Percentiles rank a stretch among this genome's conserved stretches.
These are phyloP conservation scores for Podila verticillata DNA, from an alignment of 192 early-diverging fungal species.

Conservation along the genomic window DNA sequence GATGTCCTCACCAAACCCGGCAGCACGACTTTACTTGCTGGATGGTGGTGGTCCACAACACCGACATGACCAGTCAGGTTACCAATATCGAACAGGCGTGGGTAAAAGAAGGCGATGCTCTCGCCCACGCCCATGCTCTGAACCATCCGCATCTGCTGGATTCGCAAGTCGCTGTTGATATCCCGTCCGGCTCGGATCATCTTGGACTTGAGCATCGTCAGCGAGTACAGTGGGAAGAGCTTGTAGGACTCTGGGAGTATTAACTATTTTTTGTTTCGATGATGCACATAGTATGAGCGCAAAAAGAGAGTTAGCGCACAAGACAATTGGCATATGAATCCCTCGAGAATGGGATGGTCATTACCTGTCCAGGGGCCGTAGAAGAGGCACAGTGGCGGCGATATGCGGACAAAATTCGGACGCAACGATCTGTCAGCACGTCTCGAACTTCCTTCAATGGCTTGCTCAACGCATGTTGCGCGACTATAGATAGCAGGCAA, in stretches of 20 bases:
- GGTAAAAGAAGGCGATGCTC: conserved; percentile 86
- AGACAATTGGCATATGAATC: background rate
- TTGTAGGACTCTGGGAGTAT: conserved; percentile 98
- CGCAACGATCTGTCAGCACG: conserved; percentile 85
- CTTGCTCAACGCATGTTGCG: conserved; percentile 74
- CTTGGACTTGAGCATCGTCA: conserved; percentile 85
- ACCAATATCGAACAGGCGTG: conserved; percentile 79
- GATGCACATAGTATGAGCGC: background rate
- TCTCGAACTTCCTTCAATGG: conserved; percentile 82
- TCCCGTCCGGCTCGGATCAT: conserved; percentile 78
- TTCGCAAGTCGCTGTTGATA: conserved; percentile 83
- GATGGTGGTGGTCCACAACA: background rate
- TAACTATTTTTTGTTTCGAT: conserved; percentile 58
- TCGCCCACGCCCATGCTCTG: conserved; percentile 80
- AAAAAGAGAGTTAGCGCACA: conserved; percentile 2
- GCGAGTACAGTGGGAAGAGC: conserved; percentile 86
- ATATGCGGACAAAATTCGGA: conserved; percentile 90
- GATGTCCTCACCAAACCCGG: conserved; percentile 80
- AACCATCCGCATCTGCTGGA: conserved; percentile 81
- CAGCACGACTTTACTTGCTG: conserved; percentile 68
- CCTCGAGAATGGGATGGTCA: background rate
- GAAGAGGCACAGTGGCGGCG: conserved; percentile 90
- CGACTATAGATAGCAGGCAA: conserved; percentile 56
- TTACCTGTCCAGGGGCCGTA: conserved; percentile 83
- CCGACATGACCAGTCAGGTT: conserved; percentile 6